Percentiles rank a stretch among this genome's conserved stretches.
These are phyloP conservation scores for Skeletonema grethae DNA, from an alignment of 108 stramenopile species.

Conservation along the genomic window DNA sequence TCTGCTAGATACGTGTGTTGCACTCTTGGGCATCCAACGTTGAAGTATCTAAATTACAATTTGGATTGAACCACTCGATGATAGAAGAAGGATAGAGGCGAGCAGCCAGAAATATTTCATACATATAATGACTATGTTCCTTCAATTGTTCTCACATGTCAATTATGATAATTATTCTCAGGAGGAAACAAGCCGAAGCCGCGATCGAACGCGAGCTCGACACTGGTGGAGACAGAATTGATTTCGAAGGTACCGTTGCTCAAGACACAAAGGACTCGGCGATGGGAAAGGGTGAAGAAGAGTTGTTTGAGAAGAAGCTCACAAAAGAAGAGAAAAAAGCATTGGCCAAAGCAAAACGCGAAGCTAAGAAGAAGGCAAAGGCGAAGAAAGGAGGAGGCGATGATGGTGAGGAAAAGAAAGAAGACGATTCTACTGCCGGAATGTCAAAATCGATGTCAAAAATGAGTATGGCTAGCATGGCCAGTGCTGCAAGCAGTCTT, in stretches of 20 bases:
- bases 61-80: not conserved
- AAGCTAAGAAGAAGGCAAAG: slow-evolving; percentile 89
- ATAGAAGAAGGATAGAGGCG: not conserved
- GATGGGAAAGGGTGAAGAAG: slow-evolving; percentile 91
- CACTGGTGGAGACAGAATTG: slow-evolving; percentile 68
- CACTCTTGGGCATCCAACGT: not conserved
- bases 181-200: slow-evolving; percentile 56
- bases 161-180: not conserved
- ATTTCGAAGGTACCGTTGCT: slow-evolving; percentile 51
- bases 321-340: slow-evolving; percentile 94
- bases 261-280: slow-evolving; percentile 80
- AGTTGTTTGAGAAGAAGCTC: slow-evolving; percentile 91
- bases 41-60: not conserved
- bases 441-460: slow-evolving; percentile 18
- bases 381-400: slow-evolving; percentile 41
- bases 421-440: slow-evolving; percentile 31
- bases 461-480: slow-evolving; percentile 12
- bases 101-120: not conserved
- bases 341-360: slow-evolving; percentile 80
- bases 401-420: slow-evolving; percentile 57
- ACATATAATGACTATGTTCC: not conserved
- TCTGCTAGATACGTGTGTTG: not conserved
- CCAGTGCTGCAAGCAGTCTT: slow-evolving; percentile 17
- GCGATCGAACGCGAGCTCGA: slow-evolving; percentile 76
- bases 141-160: not conserved